phyloP scores from a whole-genome alignment of 1,139 yeast species.

The Zygotorulaspora mrakii region DNA sequence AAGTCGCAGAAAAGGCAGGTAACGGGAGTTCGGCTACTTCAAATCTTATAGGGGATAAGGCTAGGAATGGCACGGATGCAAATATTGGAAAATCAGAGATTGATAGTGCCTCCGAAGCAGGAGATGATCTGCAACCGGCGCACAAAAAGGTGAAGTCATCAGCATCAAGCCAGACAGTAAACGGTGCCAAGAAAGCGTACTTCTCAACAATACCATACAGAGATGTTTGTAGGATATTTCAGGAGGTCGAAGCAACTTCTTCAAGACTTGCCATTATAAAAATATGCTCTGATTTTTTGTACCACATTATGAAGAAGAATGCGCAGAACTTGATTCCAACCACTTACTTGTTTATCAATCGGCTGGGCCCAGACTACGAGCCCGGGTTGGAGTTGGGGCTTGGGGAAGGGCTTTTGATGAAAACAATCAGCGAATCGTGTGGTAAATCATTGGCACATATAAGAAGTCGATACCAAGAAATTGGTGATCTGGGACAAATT shows the following conservation, averaged over 20 bases:
- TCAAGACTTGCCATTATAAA: conserved; percentile 79
- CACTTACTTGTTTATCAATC: conserved; percentile 79
- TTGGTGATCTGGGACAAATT: conserved; percentile 88
- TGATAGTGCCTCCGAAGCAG: not conserved
- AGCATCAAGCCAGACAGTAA: conserved; percentile 1
- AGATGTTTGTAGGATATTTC: conserved; percentile 64
- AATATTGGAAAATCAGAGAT: not conserved
- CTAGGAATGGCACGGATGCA: not conserved
- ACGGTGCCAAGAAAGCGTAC: conserved; percentile 7
- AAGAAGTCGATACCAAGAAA: conserved; percentile 67
- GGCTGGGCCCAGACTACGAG: conserved; percentile 93
- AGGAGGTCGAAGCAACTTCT: conserved; percentile 70
- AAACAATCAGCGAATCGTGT: conserved; percentile 86
- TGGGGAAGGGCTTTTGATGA: conserved; percentile 83
- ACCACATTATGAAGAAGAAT: conserved; percentile 53
- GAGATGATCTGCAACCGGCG: conserved; percentile 7
- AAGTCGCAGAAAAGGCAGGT: not conserved
- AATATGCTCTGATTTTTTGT: conserved; percentile 66
- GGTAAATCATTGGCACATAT: conserved; percentile 73
- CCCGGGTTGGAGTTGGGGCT: conserved; percentile 81
- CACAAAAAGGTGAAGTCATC: conserved; percentile 10
- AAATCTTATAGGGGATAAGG: not conserved
- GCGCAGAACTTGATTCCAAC: conserved; percentile 63
- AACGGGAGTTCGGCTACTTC: not conserved
- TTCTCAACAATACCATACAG: conserved; percentile 47